A percentile compares a stretch with the other conserved stretches of the same genome.
phyloP scores from a whole-genome alignment of 2,329 filamentous ascomycete genomes.

The Fusarium luffae region DNA sequence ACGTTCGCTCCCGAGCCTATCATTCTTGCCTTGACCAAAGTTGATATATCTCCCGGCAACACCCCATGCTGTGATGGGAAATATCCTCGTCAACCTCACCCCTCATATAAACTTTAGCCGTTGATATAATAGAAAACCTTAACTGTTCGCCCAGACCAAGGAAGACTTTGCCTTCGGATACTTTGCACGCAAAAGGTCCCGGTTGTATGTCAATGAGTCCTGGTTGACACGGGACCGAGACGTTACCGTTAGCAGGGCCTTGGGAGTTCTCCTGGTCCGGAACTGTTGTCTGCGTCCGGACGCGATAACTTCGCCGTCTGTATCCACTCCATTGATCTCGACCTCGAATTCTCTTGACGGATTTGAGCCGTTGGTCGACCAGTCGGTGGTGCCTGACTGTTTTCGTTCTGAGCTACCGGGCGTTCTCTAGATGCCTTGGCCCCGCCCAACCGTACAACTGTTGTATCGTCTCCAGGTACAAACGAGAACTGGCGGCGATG shows the following conservation, averaged over 20 bases:
- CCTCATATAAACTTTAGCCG: constrained; percentile 32
- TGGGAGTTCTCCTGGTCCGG: neutral
- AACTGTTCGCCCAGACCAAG: constrained; percentile 8
- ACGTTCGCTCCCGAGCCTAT: constrained; percentile 13
- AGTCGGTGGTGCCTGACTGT: neutral
- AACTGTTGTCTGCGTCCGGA: constrained; percentile 10
- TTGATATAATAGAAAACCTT: constrained; percentile 32
- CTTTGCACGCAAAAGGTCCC: constrained; percentile 5
- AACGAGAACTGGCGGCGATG: constrained; percentile 47
- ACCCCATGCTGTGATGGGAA: constrained; percentile 4
- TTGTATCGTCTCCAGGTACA: constrained; percentile 42
- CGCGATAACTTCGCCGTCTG: constrained; percentile 1
- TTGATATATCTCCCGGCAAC: constrained; percentile 1
- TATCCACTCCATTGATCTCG: constrained; percentile 35
- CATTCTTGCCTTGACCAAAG: neutral
- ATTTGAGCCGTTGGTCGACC: neutral
- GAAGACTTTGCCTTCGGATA: neutral
- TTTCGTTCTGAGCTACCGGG: neutral
- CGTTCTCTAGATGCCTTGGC: neutral
- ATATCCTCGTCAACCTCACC: constrained; percentile 2
- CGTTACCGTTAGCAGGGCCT: neutral
- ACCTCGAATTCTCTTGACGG: constrained; percentile 7
- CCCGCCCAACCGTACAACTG: constrained; percentile 7
- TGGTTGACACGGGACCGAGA: neutral
- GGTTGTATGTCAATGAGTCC: neutral